Evolutionary conservation across 192 early-diverging fungal genomes (phyloP).

Genomic region (Linnemannia hyalina): DNA sequence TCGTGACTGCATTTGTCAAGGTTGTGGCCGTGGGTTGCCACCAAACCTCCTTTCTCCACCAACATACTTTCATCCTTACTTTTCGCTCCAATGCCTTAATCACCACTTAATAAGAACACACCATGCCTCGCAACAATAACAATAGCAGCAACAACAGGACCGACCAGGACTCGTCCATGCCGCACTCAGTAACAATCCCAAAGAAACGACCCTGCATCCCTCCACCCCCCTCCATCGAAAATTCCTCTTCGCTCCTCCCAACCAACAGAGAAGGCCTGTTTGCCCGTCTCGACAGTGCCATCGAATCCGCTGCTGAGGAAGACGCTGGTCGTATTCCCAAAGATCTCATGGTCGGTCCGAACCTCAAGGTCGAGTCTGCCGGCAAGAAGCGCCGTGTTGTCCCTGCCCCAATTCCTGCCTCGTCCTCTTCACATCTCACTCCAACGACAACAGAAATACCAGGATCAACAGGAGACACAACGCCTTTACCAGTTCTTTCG

Average conservation of each 20-base stretch:
- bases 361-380: conserved; percentile 20
- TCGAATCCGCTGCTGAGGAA: conserved; percentile 18
- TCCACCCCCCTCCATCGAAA: not conserved
- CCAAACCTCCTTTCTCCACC: not conserved
- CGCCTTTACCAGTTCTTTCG: not conserved
- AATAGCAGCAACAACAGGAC: not conserved
- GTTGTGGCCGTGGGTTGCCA: not conserved
- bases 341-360: conserved; percentile 12
- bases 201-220: not conserved
- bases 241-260: not conserved
- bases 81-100: not conserved
- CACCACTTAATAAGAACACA: not conserved
- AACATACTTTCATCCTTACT: not conserved
- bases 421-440: not conserved
- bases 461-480: not conserved
- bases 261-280: not conserved
- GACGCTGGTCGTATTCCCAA: conserved; percentile 17
- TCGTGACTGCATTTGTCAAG: not conserved
- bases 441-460: not conserved
- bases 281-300: conserved; percentile 3
- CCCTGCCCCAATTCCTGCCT: not conserved
- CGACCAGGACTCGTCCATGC: not conserved
- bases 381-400: conserved; percentile 27
- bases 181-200: not conserved
- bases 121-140: not conserved